Percentiles rank a stretch among this genome's conserved stretches.
These are phyloP conservation scores for Polygonum maritimum DNA, from an alignment of 148 eudicot species.

Conservation along the genomic window DNA sequence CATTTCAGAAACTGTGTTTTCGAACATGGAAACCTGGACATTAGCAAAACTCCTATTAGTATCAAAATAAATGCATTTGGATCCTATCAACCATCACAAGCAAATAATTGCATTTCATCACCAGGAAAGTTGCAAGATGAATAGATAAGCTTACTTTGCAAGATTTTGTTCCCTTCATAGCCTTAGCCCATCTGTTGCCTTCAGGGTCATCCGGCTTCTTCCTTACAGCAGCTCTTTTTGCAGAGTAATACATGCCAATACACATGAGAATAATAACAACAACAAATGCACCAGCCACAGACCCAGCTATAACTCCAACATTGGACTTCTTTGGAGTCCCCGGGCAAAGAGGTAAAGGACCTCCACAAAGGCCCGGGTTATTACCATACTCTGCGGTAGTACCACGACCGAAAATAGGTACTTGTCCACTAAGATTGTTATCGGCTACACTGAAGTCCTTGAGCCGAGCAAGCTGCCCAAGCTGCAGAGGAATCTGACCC, in stretches of 20 bases:
- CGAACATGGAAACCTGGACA: constrained; percentile 43
- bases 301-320: constrained; percentile 19
- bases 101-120: constrained; percentile 4
- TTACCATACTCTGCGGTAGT: constrained; percentile 20
- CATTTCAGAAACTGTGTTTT: constrained; percentile 34
- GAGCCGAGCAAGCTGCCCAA: constrained; percentile 25
- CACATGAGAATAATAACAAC: constrained; percentile 18
- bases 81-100: neutral
- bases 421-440: constrained; percentile 29
- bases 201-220: constrained; percentile 36
- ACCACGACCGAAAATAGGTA: constrained; percentile 15
- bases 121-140: neutral
- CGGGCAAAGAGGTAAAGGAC: constrained; percentile 14
- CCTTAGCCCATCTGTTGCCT: constrained; percentile 48
- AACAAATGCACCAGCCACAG: constrained; percentile 12
- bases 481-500: constrained; percentile 29
- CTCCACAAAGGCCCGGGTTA: constrained; percentile 37
- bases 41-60: constrained; percentile 1
- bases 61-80: neutral
- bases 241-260: constrained; percentile 20
- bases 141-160: constrained; percentile 25
- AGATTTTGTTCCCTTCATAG: constrained; percentile 36
- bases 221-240: constrained; percentile 22
- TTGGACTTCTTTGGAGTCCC: constrained; percentile 14
- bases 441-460: constrained; percentile 26